A percentile compares a stretch with the other conserved stretches of the same genome.
Evolutionary conservation across 768 basidiomycete species (phyloP).

Genomic region (Roridomyces roridus): DNA sequence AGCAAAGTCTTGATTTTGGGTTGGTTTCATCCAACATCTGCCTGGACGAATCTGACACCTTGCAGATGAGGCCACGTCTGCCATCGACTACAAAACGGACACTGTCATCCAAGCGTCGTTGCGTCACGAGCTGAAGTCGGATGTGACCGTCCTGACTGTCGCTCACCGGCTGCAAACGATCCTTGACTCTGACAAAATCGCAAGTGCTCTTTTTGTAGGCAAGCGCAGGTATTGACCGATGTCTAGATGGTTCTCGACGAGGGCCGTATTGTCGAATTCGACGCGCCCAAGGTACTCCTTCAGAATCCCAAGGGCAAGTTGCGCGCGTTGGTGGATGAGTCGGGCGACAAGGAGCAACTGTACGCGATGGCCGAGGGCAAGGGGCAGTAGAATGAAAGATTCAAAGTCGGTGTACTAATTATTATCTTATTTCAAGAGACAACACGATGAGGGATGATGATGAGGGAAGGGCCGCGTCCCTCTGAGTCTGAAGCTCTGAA

Average conservation of each 20-base stretch:
- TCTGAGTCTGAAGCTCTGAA: too few relatives aligned
- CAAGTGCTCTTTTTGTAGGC: slow-evolving; percentile 18
- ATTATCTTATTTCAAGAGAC: too few relatives aligned
- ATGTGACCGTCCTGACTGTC: slow-evolving; percentile 60
- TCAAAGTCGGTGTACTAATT: too few relatives aligned
- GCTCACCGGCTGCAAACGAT: slow-evolving; percentile 63
- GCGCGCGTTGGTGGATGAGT: slow-evolving; percentile 62
- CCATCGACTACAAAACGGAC: slow-evolving; percentile 64
- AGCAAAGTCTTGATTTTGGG: slow-evolving; percentile 62
- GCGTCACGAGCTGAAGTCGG: slow-evolving; percentile 64
- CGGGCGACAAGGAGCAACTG: slow-evolving; percentile 55
- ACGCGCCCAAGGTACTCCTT: slow-evolving; percentile 56
- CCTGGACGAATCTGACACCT: slow-evolving; percentile 26
- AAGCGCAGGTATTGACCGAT: neutral
- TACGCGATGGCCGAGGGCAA: slow-evolving; percentile 46
- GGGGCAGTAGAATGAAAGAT: too few relatives aligned
- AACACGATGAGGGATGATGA: too few relatives aligned
- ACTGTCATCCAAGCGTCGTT: slow-evolving; percentile 73
- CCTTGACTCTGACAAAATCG: slow-evolving; percentile 60
- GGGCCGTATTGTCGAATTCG: slow-evolving; percentile 58
- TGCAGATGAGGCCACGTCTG: slow-evolving; percentile 61
- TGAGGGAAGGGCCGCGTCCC: too few relatives aligned
- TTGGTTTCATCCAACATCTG: slow-evolving; percentile 31
- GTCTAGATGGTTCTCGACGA: slow-evolving; percentile 51
- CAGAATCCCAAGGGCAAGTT: slow-evolving; percentile 56